Base-by-base conservation (phyloP, 2,329 filamentous ascomycete genomes). In the Metarhizium humberi region DNA sequence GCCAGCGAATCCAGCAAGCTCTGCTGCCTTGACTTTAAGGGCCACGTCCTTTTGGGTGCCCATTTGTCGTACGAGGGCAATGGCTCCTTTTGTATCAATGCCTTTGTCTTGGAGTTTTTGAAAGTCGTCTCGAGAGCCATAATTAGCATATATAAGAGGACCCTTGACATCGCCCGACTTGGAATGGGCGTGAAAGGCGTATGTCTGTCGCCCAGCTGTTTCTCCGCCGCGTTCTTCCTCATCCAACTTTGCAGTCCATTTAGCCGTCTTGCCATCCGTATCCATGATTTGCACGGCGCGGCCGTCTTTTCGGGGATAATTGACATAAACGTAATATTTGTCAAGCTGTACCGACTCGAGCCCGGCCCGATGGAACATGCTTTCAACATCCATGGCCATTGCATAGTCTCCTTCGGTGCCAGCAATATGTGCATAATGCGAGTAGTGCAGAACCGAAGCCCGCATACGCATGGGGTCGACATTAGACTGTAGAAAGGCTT, bases 351-450 rank as follows among this genome's bases (percentile, higher is more conserved):
- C 85, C 56, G 86, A 78, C 62, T 96, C 91, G 65, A 99, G 78
- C 4, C 82, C 81, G 49, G 86, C 85, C 52, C 78, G 79, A 61
- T 75, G 73, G 70, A 96, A 96, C 68, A 87, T 81, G 64, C 84
- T 84, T 69, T 92, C 81, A 54, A 96, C 83, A 75, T 92, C 95
- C 73, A 90, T 81, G 7, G 90, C 92, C 54, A 95, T 78, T 49
- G 87, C 88, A 64, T 87, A 91, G 72, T 95, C 92, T 50, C 94
- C 94, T 73, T 96, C 87, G 3, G 91, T 95, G n/a, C 94, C 94
- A 2, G 90, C 94, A 59, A 97, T 79, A 70, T 97, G 94, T 58
- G 94, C 88, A 67, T 89, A 96, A 55, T 81, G 81, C 4, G 90
- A 92, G 59, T 92, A 84, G 65, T 92, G 87, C 64, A 81, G 76